Evolutionary conservation across 176 grass and related monocot genomes (phyloP).

Genomic region (Thinopyrum elongatum): DNA sequence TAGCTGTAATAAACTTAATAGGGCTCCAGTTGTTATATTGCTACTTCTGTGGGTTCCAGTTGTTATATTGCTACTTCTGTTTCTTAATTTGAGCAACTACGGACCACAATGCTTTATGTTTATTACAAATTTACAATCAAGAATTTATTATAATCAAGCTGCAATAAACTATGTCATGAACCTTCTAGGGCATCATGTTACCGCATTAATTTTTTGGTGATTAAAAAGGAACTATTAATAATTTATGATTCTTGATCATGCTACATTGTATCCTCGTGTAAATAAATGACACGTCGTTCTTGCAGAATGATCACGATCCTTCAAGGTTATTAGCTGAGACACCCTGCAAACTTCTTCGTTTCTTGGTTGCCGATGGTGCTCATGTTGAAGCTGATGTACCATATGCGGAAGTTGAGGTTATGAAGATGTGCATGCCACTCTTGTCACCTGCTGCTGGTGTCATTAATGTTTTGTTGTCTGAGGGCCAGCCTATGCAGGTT

Average conservation of each 20-base stretch:
- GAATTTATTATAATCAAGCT: background rate
- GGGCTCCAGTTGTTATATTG: background rate
- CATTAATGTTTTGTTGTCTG: conserved; percentile 82
- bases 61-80: background rate
- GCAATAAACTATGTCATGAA: background rate
- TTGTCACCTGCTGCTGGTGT: conserved; percentile 86
- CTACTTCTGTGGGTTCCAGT: background rate
- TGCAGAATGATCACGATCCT: conserved; percentile 98
- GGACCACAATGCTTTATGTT: background rate
- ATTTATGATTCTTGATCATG: background rate
- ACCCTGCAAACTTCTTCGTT: conserved; percentile 97
- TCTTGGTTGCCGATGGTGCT: conserved; percentile 85
- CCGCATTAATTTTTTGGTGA: background rate
- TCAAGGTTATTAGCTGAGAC: conserved; percentile 94
- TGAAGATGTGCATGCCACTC: conserved; percentile 99
- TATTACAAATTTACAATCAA: background rate
- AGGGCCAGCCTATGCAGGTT: conserved; percentile 97
- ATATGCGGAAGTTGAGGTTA: conserved; percentile 97
- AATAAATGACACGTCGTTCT: conserved; percentile 14
- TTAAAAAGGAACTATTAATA: background rate
- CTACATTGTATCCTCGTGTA: background rate
- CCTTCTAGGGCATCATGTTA: background rate
- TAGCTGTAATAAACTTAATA: background rate
- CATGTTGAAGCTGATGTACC: conserved; percentile 87
- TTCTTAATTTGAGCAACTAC: background rate